phyloP scores from a whole-genome alignment of 768 basidiomycete species.

The Boletus edulis region DNA sequence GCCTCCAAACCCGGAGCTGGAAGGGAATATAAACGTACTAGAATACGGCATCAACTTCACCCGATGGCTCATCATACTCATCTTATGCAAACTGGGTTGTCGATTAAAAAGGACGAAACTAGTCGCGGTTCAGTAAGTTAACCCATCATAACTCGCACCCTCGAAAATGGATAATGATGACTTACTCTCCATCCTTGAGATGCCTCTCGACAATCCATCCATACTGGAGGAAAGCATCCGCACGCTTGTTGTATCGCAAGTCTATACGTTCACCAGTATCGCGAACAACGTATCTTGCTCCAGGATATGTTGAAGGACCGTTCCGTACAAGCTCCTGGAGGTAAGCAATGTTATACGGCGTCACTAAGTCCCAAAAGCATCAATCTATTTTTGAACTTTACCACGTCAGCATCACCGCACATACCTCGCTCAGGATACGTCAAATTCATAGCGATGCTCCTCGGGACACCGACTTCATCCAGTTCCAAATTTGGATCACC shows the following conservation, averaged over 20 bases:
- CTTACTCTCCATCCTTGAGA: constrained; percentile 97
- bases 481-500: constrained; percentile 96
- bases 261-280: constrained; percentile 98
- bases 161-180: constrained; percentile 37
- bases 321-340: constrained; percentile 94
- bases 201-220: constrained; percentile 99
- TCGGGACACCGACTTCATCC: constrained; percentile 96
- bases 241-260: constrained; percentile 92
- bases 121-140: constrained; percentile 1
- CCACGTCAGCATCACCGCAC: constrained; percentile 13
- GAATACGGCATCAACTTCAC: constrained; percentile 98
- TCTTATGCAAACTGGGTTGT: constrained; percentile 97
- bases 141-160: neutral
- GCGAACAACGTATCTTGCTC: constrained; percentile 93
- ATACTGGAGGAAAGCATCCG: constrained; percentile 93
- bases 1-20: neutral
- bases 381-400: neutral
- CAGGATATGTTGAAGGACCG: constrained; percentile 92
- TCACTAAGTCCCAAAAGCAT: constrained; percentile 53
- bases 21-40: constrained; percentile 52
- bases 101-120: constrained; percentile 79
- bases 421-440: constrained; percentile 95
- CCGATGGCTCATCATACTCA: constrained; percentile 99
- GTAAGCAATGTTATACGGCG: constrained; percentile 94
- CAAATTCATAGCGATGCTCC: constrained; percentile 94